Evolutionary conservation across 2,329 filamentous ascomycete species (phyloP), one percentile per base, ranked within the genome.

Genomic region (Cadophora malorum): DNA sequence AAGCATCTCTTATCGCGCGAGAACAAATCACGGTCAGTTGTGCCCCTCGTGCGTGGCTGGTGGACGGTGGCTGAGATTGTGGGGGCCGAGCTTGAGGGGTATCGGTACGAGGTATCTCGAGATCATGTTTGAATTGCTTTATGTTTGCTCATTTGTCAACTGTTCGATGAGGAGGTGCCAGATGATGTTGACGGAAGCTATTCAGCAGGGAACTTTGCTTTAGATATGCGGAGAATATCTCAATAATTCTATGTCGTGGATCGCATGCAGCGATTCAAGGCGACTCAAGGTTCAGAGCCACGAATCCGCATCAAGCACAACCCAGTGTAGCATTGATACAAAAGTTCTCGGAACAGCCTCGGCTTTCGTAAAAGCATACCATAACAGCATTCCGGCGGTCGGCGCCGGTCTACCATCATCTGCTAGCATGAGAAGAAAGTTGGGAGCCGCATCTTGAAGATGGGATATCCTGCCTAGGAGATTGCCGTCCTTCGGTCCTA

Each of bases 11-110:
- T 53, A 53, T 56, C 53, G 53, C 25, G 28, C 21, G 12, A 5
- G 10, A 38, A 10, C 35, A 25, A 56, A 56, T 35, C 52, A 33
- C 25, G 1, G n/a, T 3, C 12, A 10, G 8, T 21, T 25, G 35
- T 60, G 14, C 56, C 56, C 56, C 56, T 60, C 56, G 8, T 47
- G 56, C 35, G 21, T 61, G 58, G 58, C 55, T 58, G 31, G 55
- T 35, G 41, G 41, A 28, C 28, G 16, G 55, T 58, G 55, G 55
- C 55, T 58, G 33, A 33, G 41, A 14, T 28, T 59, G 21, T 41
- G 33, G 33, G 33, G 56, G 21, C 14, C 50, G 12, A 10, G 7
- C 31, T 23, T 59, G 21, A 59, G 55, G 35, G 35, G 55, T 41
- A 59, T 23, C 4, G 45, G 19, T 21, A 49, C 2, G 4, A 3